Percentiles rank a stretch among this genome's conserved stretches.
Evolutionary conservation across 2,329 filamentous ascomycete species (phyloP).

Genomic region (Ciborinia camelliae): DNA sequence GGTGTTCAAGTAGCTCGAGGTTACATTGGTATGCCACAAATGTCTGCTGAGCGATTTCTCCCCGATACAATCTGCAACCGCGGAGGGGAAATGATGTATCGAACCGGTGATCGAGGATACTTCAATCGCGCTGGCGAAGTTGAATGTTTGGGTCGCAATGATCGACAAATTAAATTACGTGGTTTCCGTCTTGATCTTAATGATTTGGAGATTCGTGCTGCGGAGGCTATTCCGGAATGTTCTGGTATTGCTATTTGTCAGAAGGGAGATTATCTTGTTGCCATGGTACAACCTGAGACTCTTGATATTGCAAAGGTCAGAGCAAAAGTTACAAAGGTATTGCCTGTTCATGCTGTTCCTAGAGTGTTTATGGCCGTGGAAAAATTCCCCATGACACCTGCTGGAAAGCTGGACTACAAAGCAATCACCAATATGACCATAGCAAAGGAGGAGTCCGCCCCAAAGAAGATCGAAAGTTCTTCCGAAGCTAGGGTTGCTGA

Average conservation of each 20-base stretch:
- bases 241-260: constrained; percentile 33
- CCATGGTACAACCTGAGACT: constrained; percentile 32
- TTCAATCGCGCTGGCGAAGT: constrained; percentile 41
- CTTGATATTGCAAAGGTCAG: constrained; percentile 4
- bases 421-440: constrained; percentile 23
- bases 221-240: constrained; percentile 19
- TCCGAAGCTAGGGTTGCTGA: constrained; percentile 17
- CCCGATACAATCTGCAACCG: constrained; percentile 33
- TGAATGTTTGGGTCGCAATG: constrained; percentile 41
- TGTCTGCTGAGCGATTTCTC: constrained; percentile 37
- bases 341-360: constrained; percentile 36
- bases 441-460: not conserved
- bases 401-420: constrained; percentile 39
- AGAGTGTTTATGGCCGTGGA: constrained; percentile 29
- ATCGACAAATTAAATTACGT: constrained; percentile 42
- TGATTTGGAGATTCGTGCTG: constrained; percentile 39
- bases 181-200: constrained; percentile 43
- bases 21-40: constrained; percentile 40
- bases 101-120: constrained; percentile 44
- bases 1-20: constrained; percentile 44
- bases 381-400: constrained; percentile 35
- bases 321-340: constrained; percentile 19
- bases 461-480: not conserved
- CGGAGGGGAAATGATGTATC: constrained; percentile 38
- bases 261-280: constrained; percentile 33